Evolutionary conservation across 2,329 filamentous ascomycete species (phyloP).

Genomic region (Pseudodiploospora longispora): DNA sequence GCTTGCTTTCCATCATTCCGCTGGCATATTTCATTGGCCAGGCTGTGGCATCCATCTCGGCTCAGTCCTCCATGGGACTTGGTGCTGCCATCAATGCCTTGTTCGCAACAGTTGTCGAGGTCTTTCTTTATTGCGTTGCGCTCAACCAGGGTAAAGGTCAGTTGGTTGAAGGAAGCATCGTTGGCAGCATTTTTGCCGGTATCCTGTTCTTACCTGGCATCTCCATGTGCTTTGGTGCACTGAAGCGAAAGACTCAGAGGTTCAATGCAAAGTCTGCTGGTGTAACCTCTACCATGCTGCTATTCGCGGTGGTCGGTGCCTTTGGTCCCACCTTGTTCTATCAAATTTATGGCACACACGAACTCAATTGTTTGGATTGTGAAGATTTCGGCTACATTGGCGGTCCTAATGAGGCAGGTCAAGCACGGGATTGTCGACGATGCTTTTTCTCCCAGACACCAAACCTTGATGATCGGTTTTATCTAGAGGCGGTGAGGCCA

Average conservation of each 20-base stretch:
- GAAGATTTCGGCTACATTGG: constrained; percentile 34
- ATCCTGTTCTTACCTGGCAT: constrained; percentile 89
- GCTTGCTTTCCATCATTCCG: constrained; percentile 86
- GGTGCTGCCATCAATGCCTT: constrained; percentile 97
- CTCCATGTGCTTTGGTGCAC: constrained; percentile 97
- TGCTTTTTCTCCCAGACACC: constrained; percentile 92
- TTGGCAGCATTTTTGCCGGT: constrained; percentile 96
- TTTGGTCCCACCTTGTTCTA: constrained; percentile 97
- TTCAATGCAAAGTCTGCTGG: constrained; percentile 96
- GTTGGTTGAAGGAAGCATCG: constrained; percentile 92
- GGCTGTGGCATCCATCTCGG: constrained; percentile 95
- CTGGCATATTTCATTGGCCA: constrained; percentile 98
- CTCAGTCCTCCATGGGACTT: constrained; percentile 96
- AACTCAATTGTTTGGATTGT: constrained; percentile 74
- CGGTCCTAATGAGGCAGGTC: constrained; percentile 23
- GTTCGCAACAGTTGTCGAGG: constrained; percentile 95
- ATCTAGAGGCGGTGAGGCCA: constrained; percentile 79
- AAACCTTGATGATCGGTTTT: constrained; percentile 79
- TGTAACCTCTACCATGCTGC: constrained; percentile 94
- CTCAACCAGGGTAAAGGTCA: constrained; percentile 85
- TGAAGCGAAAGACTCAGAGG: constrained; percentile 95
- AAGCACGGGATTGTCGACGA: constrained; percentile 68
- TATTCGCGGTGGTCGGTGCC: constrained; percentile 91
- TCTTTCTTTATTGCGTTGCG: constrained; percentile 94
- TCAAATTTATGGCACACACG: constrained; percentile 96